These are phyloP conservation scores for Beauveria medogensis DNA, from an alignment of 2,329 filamentous ascomycete species.

Conservation along the genomic window DNA sequence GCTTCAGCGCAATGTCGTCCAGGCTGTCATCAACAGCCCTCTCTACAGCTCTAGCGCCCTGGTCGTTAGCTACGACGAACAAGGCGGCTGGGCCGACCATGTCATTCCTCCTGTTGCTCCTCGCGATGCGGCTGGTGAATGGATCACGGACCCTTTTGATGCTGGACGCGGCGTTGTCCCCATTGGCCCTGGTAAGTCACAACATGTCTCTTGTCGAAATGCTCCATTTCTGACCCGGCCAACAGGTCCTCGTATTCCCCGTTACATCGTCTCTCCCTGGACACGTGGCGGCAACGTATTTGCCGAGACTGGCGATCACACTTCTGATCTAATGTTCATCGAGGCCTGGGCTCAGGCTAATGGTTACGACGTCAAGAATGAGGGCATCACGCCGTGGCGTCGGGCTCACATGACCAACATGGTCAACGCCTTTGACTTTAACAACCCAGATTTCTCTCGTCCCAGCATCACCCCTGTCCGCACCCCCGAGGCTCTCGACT, in stretches of 20 bases:
- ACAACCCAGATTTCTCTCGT: constrained; percentile 37
- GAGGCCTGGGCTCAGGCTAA: constrained; percentile 33
- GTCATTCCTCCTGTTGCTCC: constrained; percentile 40
- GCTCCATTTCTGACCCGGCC: not conserved
- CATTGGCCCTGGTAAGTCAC: constrained; percentile 20
- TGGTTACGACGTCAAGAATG: constrained; percentile 23
- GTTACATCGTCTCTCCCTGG: constrained; percentile 47
- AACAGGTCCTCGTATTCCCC: constrained; percentile 36
- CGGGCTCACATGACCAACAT: constrained; percentile 21
- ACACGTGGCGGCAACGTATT: constrained; percentile 45
- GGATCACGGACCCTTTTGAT: constrained; percentile 34
- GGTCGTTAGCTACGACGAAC: constrained; percentile 46
- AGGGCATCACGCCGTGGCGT: constrained; percentile 20
- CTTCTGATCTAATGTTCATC: constrained; percentile 44
- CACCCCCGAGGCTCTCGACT: constrained; percentile 26
- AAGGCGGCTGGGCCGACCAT: constrained; percentile 46
- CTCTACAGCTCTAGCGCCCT: constrained; percentile 40
- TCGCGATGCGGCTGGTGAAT: constrained; percentile 40
- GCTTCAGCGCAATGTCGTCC: constrained; percentile 45
- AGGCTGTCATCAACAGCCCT: constrained; percentile 39
- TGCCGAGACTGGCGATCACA: constrained; percentile 45
- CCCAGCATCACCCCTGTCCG: constrained; percentile 31
- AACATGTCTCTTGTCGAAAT: not conserved
- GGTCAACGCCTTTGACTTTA: constrained; percentile 30
- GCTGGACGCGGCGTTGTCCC: constrained; percentile 24